Percentiles rank a stretch among this genome's conserved stretches.
Evolutionary conservation across 2,329 filamentous ascomycete genomes (phyloP).

Genomic region (Monilinia fructicola): DNA sequence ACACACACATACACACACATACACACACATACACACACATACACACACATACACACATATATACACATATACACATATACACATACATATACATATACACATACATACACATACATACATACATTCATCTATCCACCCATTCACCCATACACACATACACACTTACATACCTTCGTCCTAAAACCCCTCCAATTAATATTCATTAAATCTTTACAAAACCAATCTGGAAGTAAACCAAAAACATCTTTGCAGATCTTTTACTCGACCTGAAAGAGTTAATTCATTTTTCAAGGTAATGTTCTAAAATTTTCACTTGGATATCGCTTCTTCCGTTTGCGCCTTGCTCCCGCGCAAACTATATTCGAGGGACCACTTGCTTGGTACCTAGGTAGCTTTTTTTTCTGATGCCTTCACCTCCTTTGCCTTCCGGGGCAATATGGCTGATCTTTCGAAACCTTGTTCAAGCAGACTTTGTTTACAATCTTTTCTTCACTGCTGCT

Average conservation of each 20-base stretch:
- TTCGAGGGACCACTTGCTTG: slow-evolving; percentile 11
- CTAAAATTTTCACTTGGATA: slow-evolving; percentile 1
- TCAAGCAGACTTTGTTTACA: slow-evolving; percentile 14
- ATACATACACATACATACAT: neutral
- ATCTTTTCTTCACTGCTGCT: slow-evolving; percentile 1
- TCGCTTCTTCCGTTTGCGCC: slow-evolving; percentile 9
- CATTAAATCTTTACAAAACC: neutral
- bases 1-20: too few relatives aligned
- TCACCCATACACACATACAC: neutral
- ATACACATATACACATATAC: too few relatives aligned
- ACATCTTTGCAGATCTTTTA: neutral
- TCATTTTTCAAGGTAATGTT: slow-evolving; percentile 18
- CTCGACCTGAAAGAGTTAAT: slow-evolving; percentile 16
- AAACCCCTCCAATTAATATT: neutral
- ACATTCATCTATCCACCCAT: too few relatives aligned
- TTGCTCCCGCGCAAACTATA: slow-evolving; percentile 15
- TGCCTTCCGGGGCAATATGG: slow-evolving; percentile 2
- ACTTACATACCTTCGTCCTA: neutral
- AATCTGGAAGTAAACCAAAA: neutral
- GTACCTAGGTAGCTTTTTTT: slow-evolving; percentile 12
- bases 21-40: too few relatives aligned
- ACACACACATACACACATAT: too few relatives aligned
- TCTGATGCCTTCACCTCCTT: slow-evolving; percentile 1
- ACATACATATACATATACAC: neutral
- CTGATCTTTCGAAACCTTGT: slow-evolving; percentile 24